These are phyloP conservation scores for Calcarisporium arbuscula DNA, from an alignment of 2,329 filamentous ascomycete species.

Conservation along the genomic window DNA sequence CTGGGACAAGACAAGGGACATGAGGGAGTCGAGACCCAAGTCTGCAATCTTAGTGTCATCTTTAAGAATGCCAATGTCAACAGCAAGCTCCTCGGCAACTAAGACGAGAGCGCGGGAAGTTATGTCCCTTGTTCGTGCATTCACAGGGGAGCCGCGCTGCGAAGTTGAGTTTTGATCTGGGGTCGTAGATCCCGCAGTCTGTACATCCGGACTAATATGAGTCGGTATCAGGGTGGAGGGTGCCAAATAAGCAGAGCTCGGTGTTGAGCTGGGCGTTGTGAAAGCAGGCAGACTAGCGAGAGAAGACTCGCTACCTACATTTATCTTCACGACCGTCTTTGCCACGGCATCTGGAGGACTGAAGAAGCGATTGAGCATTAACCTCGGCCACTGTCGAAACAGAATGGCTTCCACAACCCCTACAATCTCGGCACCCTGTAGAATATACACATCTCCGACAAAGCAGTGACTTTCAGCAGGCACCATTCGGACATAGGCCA, in stretches of 20 bases:
- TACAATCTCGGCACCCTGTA: constrained; percentile 44
- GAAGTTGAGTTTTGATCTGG: no score
- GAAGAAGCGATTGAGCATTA: constrained; percentile 59
- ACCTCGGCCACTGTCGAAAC: constrained; percentile 62
- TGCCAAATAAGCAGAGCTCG: not conserved
- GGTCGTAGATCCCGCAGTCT: no score
- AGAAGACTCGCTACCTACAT: constrained; percentile 20
- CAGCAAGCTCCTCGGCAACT: constrained; percentile 48
- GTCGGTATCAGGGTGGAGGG: not conserved
- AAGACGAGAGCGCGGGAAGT: constrained; percentile 51
- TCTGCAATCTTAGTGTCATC: constrained; percentile 51
- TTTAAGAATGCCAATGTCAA: constrained; percentile 45
- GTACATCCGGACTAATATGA: no score
- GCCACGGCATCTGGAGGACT: constrained; percentile 34
- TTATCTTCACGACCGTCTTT: constrained; percentile 27
- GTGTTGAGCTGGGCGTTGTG: constrained; percentile 2
- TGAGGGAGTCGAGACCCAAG: constrained; percentile 53
- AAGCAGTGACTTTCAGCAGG: constrained; percentile 36
- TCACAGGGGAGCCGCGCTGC: no score
- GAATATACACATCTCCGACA: constrained; percentile 48
- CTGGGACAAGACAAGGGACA: constrained; percentile 50
- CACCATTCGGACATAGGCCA: constrained; percentile 52
- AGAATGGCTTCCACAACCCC: constrained; percentile 50
- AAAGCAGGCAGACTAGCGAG: constrained; percentile 20
- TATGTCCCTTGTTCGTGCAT: no score